phyloP scores from a whole-genome alignment of 2,329 filamentous ascomycete species.

The Mycogone perniciosa region DNA sequence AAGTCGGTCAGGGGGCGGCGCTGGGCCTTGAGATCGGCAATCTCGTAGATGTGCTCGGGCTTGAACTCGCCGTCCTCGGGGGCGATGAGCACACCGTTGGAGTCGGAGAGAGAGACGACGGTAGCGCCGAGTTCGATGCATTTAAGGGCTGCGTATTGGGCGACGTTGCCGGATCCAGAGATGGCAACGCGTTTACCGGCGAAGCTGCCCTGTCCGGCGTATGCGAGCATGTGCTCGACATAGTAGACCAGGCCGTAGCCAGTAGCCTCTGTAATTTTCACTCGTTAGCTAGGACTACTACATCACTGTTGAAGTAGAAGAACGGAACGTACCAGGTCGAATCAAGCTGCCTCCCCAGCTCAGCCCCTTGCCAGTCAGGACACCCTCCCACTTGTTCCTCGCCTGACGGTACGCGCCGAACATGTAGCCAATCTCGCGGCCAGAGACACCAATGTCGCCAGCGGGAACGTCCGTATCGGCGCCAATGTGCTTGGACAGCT shows the following conservation, averaged over 20 bases:
- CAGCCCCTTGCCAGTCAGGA: constrained; percentile 91
- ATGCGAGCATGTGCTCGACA: constrained; percentile 89
- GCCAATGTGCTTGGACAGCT: constrained; percentile 93
- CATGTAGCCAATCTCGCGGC: constrained; percentile 88
- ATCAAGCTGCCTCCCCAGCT: constrained; percentile 92
- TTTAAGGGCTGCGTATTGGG: constrained; percentile 95
- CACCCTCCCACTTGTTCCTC: constrained; percentile 89
- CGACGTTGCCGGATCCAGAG: constrained; percentile 95
- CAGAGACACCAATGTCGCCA: constrained; percentile 90
- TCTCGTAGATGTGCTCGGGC: constrained; percentile 69
- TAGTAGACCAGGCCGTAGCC: constrained; percentile 97
- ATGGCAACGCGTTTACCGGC: constrained; percentile 89
- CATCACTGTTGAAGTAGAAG: neutral
- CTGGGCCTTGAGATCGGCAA: constrained; percentile 80
- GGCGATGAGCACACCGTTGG: constrained; percentile 75
- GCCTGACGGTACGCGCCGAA: constrained; percentile 90
- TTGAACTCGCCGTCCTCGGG: constrained; percentile 66
- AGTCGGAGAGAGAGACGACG: constrained; percentile 90
- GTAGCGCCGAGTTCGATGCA: constrained; percentile 90
- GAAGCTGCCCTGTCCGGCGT: constrained; percentile 82
- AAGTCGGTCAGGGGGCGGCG: constrained; percentile 76
- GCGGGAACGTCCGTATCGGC: constrained; percentile 94
- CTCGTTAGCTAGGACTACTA: neutral
- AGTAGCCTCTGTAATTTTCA: constrained; percentile 63
- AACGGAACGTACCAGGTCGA: constrained; percentile 53